Evolutionary conservation across 306 rosid species (phyloP), one percentile per base, ranked within the genome.

Genomic region (Delonix regia): DNA sequence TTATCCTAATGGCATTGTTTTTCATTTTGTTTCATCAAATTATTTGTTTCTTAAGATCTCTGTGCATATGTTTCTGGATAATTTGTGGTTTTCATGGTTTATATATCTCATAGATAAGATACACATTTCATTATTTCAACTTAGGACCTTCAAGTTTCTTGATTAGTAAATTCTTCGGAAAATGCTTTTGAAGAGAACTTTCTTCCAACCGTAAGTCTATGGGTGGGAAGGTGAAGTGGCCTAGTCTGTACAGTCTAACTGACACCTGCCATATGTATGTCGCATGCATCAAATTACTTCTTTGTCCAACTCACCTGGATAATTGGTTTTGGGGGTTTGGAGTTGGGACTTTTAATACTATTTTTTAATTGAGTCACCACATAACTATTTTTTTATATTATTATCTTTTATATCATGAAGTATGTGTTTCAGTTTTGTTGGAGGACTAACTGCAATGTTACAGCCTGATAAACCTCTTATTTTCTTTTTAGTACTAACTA

Each of bases 1-100:
- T 78, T 69, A 3, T 69, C 49, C 68, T 83, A 36, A 67, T 83
- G 14, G 42, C 27, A 30, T 75, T 68, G 14, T 3, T 48, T 48
- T 42, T 61, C 9, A 52, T 15, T 28, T 66, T 47, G 11, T 5
- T 34, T 44, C 27, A 49, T 57, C 42, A 42, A 71, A 75, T 51
- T 10, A 15, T 79, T 69, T 19, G 5, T 62, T 53, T 79, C 52
- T 75, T 5, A 27, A 42, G 39, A 79, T 52, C 47, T 61, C 45
- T 59, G 5, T 57, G 36, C 36, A 56, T 57, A 56, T 73, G 3
- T 69, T 62, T 73, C 63, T 53, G 42, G 13, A 28, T 9, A 42
- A 41, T 24, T 62, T 71, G 59, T 60, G 68, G 27, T 61, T 48
- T 67, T 33, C 22, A 19, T 39, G 39, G 39, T 57, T 53, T 34